Conservation (phyloP, 2,329 filamentous ascomycete genomes). For the Cladophialophora chaetospira region DNA sequence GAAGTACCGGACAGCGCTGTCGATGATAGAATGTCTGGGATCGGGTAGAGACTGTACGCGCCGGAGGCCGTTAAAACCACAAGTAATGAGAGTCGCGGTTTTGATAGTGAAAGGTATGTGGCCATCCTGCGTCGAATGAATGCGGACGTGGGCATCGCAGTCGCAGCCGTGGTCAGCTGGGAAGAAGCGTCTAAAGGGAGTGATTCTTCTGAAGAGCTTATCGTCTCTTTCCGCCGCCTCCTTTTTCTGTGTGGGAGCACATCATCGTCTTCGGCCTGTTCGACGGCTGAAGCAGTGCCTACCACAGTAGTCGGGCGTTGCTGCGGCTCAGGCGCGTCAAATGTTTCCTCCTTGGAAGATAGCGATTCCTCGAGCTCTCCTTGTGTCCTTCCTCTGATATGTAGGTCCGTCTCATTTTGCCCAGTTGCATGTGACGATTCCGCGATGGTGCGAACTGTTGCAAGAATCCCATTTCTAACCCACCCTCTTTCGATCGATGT, state of each 20-base stretch:
- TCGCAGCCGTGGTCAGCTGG: slow-evolving; percentile 59
- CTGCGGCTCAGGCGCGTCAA: neutral
- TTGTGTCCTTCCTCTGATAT: slow-evolving; percentile 5
- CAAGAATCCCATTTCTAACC: slow-evolving; percentile 32
- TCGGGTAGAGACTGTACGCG: slow-evolving; percentile 89
- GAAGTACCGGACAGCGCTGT: slow-evolving; percentile 74
- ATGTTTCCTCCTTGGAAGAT: slow-evolving; percentile 2
- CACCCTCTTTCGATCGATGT: slow-evolving; percentile 33
- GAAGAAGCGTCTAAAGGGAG: slow-evolving; percentile 64
- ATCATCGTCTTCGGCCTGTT: slow-evolving; percentile 6
- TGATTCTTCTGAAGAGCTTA: slow-evolving; percentile 32
- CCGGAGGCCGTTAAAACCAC: slow-evolving; percentile 89
- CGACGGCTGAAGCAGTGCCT: neutral
- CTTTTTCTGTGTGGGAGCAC: slow-evolving; percentile 31
- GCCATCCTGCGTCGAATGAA: slow-evolving; percentile 69
- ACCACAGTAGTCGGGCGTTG: neutral
- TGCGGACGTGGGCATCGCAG: slow-evolving; percentile 54
- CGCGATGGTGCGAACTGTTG: slow-evolving; percentile 27
- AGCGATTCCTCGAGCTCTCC: slow-evolving; percentile 11
- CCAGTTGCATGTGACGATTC: slow-evolving; percentile 8
- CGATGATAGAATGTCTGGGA: slow-evolving; percentile 78
- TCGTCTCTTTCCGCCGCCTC: slow-evolving; percentile 25
- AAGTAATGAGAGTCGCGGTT: slow-evolving; percentile 88
- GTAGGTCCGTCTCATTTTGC: neutral
- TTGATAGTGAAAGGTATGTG: slow-evolving; percentile 87